A percentile compares a stretch with the other conserved stretches of the same genome.
phyloP scores from a whole-genome alignment of 345 rosid genomes.

The Eutrema heterophyllum region DNA sequence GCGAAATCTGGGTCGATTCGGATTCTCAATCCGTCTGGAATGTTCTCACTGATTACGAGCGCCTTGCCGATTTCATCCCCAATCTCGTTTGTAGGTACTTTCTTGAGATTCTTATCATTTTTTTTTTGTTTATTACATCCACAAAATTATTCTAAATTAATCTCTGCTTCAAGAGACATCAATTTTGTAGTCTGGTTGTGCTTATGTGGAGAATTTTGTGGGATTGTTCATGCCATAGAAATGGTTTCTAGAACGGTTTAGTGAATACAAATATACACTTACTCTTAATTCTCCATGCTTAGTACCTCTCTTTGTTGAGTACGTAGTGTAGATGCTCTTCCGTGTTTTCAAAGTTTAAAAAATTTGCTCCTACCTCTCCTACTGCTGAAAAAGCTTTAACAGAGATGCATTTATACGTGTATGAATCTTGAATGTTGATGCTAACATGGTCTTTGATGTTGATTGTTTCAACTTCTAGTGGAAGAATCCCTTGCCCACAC shows the following conservation, averaged over 20 bases:
- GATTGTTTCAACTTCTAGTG: conserved; percentile 38
- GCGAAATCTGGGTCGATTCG: conserved; percentile 54
- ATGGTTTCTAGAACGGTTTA: background rate
- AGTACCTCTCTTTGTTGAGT: background rate
- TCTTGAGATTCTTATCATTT: background rate
- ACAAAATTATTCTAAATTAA: background rate
- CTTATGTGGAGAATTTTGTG: background rate
- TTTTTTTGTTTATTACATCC: background rate
- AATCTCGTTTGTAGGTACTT: conserved; percentile 76
- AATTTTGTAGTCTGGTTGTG: background rate
- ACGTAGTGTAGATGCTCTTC: background rate
- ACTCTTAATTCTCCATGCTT: background rate
- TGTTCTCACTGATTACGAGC: conserved; percentile 90
- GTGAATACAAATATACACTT: background rate
- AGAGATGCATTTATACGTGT: too few species aligned
- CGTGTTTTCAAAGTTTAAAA: background rate
- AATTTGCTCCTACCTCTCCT: background rate
- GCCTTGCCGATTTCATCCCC: conserved; percentile 88
- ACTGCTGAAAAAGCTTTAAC: background rate
- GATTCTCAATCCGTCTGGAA: conserved; percentile 74
- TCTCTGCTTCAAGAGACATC: background rate
- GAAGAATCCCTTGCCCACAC: conserved; percentile 87
- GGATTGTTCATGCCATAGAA: background rate
- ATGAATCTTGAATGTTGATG: background rate
- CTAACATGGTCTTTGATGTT: conserved; percentile 4